Percentiles rank a stretch among this genome's conserved stretches.
Conservation (phyloP, 148 eudicot species). For the Cornus controversa region DNA sequence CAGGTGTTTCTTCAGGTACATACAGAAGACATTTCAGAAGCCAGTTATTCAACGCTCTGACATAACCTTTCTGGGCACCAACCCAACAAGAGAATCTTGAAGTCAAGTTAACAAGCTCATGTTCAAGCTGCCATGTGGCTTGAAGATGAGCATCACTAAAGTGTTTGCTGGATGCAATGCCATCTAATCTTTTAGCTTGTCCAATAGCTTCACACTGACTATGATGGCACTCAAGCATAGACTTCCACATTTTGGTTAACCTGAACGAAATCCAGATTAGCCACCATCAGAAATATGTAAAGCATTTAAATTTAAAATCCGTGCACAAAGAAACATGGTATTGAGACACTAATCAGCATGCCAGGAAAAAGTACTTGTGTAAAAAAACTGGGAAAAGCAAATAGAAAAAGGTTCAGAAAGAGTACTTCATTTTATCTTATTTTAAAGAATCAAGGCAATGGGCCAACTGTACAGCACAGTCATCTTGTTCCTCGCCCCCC, state of each 20-base stretch:
- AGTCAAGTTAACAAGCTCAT: slow-evolving; percentile 77
- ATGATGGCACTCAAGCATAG: slow-evolving; percentile 88
- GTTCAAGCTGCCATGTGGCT: slow-evolving; percentile 69
- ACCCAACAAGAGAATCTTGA: slow-evolving; percentile 72
- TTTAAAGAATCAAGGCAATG: background rate
- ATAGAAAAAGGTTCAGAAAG: background rate
- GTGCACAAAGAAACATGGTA: background rate
- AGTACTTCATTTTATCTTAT: background rate
- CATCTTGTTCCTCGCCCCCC: background rate
- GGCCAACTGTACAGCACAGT: background rate
- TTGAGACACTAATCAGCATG: background rate
- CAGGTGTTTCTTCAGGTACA: slow-evolving; percentile 81
- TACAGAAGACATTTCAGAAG: slow-evolving; percentile 66
- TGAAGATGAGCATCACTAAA: slow-evolving; percentile 68
- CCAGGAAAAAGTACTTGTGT: background rate
- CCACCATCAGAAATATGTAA: background rate
- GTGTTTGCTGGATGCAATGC: slow-evolving; percentile 55
- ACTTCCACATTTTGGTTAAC: slow-evolving; percentile 82
- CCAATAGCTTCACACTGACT: slow-evolving; percentile 71
- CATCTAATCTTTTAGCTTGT: slow-evolving; percentile 70
- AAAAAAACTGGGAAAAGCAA: background rate
- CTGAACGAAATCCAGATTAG: slow-evolving; percentile 33
- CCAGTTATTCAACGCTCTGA: slow-evolving; percentile 71
- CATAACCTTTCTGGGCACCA: slow-evolving; percentile 71
- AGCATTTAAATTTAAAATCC: background rate